phyloP scores from a whole-genome alignment of 116 monocot genomes.

The Iris pallida region DNA sequence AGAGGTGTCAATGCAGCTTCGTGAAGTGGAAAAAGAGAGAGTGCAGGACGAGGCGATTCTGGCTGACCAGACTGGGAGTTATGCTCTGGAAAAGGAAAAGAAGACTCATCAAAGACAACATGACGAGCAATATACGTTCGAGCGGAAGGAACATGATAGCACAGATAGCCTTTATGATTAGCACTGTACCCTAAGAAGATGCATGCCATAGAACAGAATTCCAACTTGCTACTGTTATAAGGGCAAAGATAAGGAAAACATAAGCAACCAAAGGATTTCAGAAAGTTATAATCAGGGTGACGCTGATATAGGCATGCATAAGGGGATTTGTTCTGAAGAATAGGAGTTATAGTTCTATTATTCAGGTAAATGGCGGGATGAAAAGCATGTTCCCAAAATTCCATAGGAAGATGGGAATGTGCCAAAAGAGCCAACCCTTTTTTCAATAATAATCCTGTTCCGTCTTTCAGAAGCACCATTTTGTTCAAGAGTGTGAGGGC shows the following conservation, averaged over 20 bases:
- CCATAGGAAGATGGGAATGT: not conserved
- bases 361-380: not conserved
- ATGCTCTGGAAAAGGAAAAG: no score
- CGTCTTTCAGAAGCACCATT: not conserved
- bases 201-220: no score
- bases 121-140: no score
- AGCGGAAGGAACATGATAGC: no score
- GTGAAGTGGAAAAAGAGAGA: no score
- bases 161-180: no score
- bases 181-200: no score
- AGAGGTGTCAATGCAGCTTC: no score
- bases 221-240: no score
- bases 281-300: not conserved
- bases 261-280: not conserved
- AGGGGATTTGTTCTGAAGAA: not conserved
- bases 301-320: not conserved
- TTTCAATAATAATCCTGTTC: constrained; percentile 3
- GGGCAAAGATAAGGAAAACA: constrained; percentile 1
- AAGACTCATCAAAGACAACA: no score
- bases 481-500: constrained; percentile 12
- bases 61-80: no score
- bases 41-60: no score
- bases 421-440: not conserved
- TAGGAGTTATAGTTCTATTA: not conserved
- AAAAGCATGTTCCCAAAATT: constrained; percentile 2